Evolutionary conservation across 2,329 filamentous ascomycete genomes (phyloP), one percentile per base, ranked within the genome.

Genomic region (Coleophoma cylindrospora): DNA sequence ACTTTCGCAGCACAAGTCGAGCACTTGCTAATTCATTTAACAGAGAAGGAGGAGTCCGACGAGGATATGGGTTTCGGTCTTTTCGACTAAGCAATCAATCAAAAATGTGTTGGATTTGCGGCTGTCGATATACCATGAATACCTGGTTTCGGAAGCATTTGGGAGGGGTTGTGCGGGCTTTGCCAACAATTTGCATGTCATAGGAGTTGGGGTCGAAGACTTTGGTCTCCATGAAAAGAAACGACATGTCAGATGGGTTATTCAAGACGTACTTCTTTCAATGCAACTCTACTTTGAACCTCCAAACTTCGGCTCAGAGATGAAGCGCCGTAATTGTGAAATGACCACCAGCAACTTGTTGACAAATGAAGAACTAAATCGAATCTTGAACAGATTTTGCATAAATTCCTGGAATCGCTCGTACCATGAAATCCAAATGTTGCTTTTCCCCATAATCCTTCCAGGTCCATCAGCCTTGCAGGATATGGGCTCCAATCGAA

Each of bases 21-120:
- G 9, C 9, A 27, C 7, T 27, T 27, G 27, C 27, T 66, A 59
- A 64, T 38, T 41, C 34, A 54, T 50, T 47, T 34, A 56, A 55
- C 66, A 77, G 76, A 79, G 72, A 80, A 84, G 74, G 79, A 83
- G 74, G 77, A 85, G 77, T 85, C 83, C 73, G 83, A 86, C 74
- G 85, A 86, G 73, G 84, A 86, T 70, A 86, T 86, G 83, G 83
- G 83, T 66, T 86, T 87, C 77, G 84, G 83, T 80, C 83, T 87
- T 61, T 86, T 86, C 80, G 82, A 86, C 75, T 86, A 85, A 83
- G 70, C 73, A 66, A 55, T 50, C 57, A 62, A 61, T 55, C 52
- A 40, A 47, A 50, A 21, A 51, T 45, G 27, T 43, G 45, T 54
- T 50, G 54, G 52, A 55, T 52, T 50, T 53, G 48, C 54, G 52